These are phyloP conservation scores for Cordia subcordata DNA, from an alignment of 257 asterid species.

Conservation along the genomic window DNA sequence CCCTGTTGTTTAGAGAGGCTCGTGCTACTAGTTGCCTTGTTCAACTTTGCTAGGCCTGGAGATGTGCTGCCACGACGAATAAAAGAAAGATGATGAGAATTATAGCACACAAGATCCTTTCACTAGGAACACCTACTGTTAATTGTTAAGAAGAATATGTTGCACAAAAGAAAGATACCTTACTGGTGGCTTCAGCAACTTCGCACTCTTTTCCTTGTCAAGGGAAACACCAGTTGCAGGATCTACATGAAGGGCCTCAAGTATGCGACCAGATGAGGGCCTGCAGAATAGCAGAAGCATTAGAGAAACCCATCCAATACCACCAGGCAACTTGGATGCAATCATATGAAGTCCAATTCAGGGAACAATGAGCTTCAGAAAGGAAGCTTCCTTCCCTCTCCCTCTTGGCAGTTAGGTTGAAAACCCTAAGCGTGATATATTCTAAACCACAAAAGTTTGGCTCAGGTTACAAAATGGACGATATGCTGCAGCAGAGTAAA, in stretches of 20 bases:
- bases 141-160: too few relatives aligned
- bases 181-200: slow-evolving; percentile 55
- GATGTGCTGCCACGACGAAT: slow-evolving; percentile 62
- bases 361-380: slow-evolving; percentile 42
- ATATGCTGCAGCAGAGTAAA: slow-evolving; percentile 87
- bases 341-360: slow-evolving; percentile 39
- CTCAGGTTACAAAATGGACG: slow-evolving; percentile 58
- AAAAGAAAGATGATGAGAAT: slow-evolving; percentile 7
- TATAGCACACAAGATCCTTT: not conserved
- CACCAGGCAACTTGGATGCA: slow-evolving; percentile 34
- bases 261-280: slow-evolving; percentile 84
- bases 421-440: slow-evolving; percentile 42
- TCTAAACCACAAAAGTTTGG: slow-evolving; percentile 50
- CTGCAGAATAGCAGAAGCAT: slow-evolving; percentile 66
- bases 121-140: not conserved
- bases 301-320: slow-evolving; percentile 31
- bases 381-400: slow-evolving; percentile 45
- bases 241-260: slow-evolving; percentile 96
- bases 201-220: slow-evolving; percentile 65
- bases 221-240: slow-evolving; percentile 94
- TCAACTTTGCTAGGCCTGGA: slow-evolving; percentile 76
- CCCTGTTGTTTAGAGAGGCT: slow-evolving; percentile 72
- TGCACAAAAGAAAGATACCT: slow-evolving; percentile 30
- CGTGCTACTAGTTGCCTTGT: slow-evolving; percentile 60
- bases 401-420: slow-evolving; percentile 36